These are phyloP conservation scores for Marsdenia floribunda DNA, from an alignment of 257 asterid genomes.

Conservation along the genomic window DNA sequence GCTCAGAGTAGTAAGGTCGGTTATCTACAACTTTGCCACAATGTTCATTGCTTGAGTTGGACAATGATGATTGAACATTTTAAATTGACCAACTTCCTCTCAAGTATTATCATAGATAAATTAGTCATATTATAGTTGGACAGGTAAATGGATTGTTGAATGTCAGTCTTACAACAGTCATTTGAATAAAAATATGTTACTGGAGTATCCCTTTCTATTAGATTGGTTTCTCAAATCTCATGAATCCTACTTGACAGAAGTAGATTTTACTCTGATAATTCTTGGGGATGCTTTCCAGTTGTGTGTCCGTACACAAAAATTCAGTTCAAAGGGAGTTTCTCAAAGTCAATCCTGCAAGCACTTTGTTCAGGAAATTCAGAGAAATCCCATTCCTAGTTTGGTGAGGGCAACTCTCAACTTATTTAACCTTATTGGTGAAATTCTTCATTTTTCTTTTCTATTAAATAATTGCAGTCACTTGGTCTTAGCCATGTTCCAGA, in stretches of 20 bases:
- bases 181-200: background rate
- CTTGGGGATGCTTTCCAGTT: background rate
- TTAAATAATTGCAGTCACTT: background rate
- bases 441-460: background rate
- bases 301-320: background rate
- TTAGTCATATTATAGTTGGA: background rate
- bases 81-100: background rate
- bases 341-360: background rate
- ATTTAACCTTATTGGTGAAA: background rate
- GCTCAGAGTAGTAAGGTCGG: background rate
- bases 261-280: background rate
- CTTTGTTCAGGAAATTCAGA: background rate
- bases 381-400: background rate
- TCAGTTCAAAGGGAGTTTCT: background rate
- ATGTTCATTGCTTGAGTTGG: slow-evolving; percentile 3
- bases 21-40: background rate
- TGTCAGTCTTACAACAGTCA: background rate
- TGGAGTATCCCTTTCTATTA: slow-evolving; percentile 4
- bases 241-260: background rate
- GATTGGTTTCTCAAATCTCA: background rate
- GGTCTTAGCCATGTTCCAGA: background rate
- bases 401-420: background rate
- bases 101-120: background rate
- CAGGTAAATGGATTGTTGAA: background rate
- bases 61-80: background rate